Percentiles rank a stretch among this genome's conserved stretches.
Conservation (phyloP, 148 eudicot genomes). For the Spergularia marina region DNA sequence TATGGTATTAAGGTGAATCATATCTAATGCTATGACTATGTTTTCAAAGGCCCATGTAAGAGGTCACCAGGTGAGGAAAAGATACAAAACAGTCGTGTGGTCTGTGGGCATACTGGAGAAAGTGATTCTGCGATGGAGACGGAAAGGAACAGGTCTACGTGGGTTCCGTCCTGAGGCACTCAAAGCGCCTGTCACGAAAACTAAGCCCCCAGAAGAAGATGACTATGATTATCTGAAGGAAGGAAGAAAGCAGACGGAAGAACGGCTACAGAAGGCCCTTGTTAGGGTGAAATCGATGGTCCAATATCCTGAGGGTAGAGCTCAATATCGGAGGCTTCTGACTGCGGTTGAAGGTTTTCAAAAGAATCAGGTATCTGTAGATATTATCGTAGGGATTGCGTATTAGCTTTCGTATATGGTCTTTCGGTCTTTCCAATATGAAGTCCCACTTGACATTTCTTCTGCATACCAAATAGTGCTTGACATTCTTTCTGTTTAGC, state of each 20-base stretch:
- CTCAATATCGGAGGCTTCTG: slow-evolving; percentile 59
- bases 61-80: slow-evolving; percentile 74
- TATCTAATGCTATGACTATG: slow-evolving; percentile 14
- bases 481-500: not conserved
- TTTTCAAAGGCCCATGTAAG: slow-evolving; percentile 62
- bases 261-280: slow-evolving; percentile 53
- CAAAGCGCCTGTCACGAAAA: slow-evolving; percentile 27
- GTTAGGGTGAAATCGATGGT: slow-evolving; percentile 68
- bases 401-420: not conserved
- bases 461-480: no score
- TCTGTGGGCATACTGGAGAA: slow-evolving; percentile 68
- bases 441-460: not conserved
- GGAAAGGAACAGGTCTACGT: slow-evolving; percentile 60
- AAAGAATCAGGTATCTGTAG: slow-evolving; percentile 42
- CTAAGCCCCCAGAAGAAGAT: slow-evolving; percentile 40
- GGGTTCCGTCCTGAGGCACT: slow-evolving; percentile 51
- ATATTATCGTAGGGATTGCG: not conserved
- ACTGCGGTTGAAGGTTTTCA: slow-evolving; percentile 45
- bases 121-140: slow-evolving; percentile 75
- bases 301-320: slow-evolving; percentile 56
- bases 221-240: slow-evolving; percentile 57
- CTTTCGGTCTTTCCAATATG: not conserved
- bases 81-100: slow-evolving; percentile 63
- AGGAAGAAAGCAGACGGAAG: slow-evolving; percentile 57
- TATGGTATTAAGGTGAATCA: not conserved